Base-by-base conservation (phyloP, 1,284 basidiomycete genomes). In the Mixia osmundae region DNA sequence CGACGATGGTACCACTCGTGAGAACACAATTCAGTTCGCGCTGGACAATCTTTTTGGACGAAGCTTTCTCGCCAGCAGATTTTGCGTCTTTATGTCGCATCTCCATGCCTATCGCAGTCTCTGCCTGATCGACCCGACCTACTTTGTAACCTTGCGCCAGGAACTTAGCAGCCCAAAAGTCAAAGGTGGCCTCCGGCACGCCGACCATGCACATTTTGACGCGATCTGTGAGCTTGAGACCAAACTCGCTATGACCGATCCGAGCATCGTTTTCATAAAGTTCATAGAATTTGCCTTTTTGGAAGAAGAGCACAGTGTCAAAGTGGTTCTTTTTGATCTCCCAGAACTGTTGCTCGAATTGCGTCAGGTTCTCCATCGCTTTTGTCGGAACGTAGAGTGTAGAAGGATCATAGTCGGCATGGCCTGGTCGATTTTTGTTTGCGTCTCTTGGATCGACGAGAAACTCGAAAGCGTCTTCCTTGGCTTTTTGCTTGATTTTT, bases 201-300 rank as follows among this genome's bases (percentile, higher is more conserved):
- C 91, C 43, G 28, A 77, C 82, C 85, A 91, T 94, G 43, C 77
- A 87, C 91, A 99, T 99, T 59, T 95, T 97, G 39, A 94, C 87
- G 38, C 80, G 63, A 32, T 72, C 69, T 1, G 82, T 87, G 25
- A 87, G 63, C 46, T 94, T 94, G 40, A 94, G 58, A 50, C 91
- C 85, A 51, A 94, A 91, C 41, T 87, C 72, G 46, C 72, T 73
- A 53, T 91, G 79, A 0, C 85, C 85, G 40, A 80, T 69, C 27
- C 73, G 65, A 1, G 85, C 87, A 55, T 94, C 85, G 43, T 89
- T 77, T 57, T 94, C 85, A 50, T 94, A 94, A n/a, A 91, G 59
- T 68, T 87, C 60, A 36, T 57, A 49, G 40, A 61, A 60, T 54
- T 59, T 62, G 69, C 82, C 83, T 71, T 72, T 94, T 57, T 97